These are phyloP conservation scores for Tephrocybe sp. DNA, from an alignment of 768 basidiomycete genomes.

Conservation along the genomic window DNA sequence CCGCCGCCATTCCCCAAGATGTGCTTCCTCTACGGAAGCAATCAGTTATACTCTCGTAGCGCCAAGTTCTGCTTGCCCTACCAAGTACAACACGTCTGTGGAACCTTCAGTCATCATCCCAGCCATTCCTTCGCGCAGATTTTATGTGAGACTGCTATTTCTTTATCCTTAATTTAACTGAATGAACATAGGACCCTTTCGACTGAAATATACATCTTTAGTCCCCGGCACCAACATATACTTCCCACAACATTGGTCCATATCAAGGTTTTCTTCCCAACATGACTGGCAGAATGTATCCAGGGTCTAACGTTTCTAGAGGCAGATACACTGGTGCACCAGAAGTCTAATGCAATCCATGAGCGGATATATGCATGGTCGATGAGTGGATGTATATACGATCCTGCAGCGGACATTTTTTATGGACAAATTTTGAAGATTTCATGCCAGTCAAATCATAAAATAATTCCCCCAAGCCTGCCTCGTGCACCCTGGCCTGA, in stretches of 20 bases:
- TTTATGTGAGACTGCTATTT: slow-evolving; percentile 34
- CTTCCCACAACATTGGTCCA: slow-evolving; percentile 11
- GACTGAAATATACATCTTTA: slow-evolving; percentile 45
- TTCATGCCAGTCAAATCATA: background rate
- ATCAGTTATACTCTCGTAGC: slow-evolving; percentile 13
- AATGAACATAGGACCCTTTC: slow-evolving; percentile 30
- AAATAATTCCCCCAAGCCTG: background rate
- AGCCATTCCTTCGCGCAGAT: slow-evolving; percentile 26
- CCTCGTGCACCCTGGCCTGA: background rate
- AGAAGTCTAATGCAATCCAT: slow-evolving; percentile 21
- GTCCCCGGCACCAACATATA: slow-evolving; percentile 14
- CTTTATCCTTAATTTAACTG: background rate
- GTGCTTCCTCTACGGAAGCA: slow-evolving; percentile 22
- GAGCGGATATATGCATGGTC: background rate
- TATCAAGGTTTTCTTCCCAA: slow-evolving; percentile 17
- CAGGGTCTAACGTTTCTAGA: slow-evolving; percentile 1
- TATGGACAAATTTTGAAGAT: slow-evolving; percentile 3
- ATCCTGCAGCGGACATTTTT: slow-evolving; percentile 1
- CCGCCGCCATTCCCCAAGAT: slow-evolving; percentile 23
- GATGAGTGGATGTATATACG: background rate
- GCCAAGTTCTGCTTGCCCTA: slow-evolving; percentile 8
- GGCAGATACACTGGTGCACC: slow-evolving; percentile 33
- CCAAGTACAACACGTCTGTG: slow-evolving; percentile 14
- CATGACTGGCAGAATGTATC: slow-evolving; percentile 19
- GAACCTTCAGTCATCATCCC: slow-evolving; percentile 9